A percentile compares a stretch with the other conserved stretches of the same genome.
phyloP scores from a whole-genome alignment of 2,329 filamentous ascomycete species.

The Harringtonia lauricola region DNA sequence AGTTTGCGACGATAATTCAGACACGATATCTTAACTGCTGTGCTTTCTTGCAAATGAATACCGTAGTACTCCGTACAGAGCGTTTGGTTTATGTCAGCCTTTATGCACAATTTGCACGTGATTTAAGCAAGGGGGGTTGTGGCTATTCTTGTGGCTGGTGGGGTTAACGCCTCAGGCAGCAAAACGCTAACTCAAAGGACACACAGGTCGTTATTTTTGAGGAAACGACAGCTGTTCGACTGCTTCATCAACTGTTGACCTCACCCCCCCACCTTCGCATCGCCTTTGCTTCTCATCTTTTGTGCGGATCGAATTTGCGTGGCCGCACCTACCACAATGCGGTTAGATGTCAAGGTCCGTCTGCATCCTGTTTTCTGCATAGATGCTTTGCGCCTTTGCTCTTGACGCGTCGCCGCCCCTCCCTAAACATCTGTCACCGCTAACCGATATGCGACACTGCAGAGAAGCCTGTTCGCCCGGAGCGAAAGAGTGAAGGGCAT shows the following conservation, averaged over 20 bases:
- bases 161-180: slow-evolving; percentile 2
- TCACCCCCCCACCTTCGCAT: not conserved
- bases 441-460: not conserved
- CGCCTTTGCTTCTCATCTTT: not conserved
- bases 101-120: no score
- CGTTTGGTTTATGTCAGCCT: not conserved
- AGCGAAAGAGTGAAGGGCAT: slow-evolving; percentile 15
- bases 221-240: not conserved
- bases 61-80: no score
- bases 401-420: not conserved
- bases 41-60: no score
- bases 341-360: slow-evolving; percentile 14
- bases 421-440: not conserved
- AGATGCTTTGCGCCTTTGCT: not conserved
- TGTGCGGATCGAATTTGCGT: slow-evolving; percentile 1
- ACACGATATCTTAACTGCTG: no score
- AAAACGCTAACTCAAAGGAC: slow-evolving; percentile 1
- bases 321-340: slow-evolving; percentile 11
- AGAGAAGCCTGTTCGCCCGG: slow-evolving; percentile 14
- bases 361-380: not conserved
- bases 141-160: not conserved
- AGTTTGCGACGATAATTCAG: no score
- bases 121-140: not conserved
- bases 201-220: slow-evolving; percentile 4
- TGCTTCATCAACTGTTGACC: slow-evolving; percentile 1